Conservation (phyloP, 139 green algal genomes). For the Mesostigma viride region DNA sequence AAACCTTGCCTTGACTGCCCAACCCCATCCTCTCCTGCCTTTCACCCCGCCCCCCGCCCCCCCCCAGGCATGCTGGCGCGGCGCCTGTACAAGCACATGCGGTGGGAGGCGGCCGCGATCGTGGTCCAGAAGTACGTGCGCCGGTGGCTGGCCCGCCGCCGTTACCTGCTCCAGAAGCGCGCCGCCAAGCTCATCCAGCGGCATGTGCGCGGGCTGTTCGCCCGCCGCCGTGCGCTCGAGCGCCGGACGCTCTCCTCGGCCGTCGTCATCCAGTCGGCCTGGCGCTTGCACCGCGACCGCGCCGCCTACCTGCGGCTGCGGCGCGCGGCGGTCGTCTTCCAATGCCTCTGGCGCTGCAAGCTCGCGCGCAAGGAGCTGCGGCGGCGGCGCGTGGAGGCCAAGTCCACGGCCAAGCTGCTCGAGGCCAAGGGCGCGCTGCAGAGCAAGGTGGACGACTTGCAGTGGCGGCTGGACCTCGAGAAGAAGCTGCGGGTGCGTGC, state of each 20-base stretch:
- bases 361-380: slow-evolving; percentile 18
- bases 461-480: slow-evolving; percentile 28
- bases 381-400: slow-evolving; percentile 25
- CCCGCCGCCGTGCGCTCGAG: too few relatives aligned
- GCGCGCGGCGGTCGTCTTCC: slow-evolving; percentile 23
- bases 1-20: too few relatives aligned
- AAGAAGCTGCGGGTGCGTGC: slow-evolving; percentile 16
- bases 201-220: too few relatives aligned
- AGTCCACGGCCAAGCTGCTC: slow-evolving; percentile 22
- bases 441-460: slow-evolving; percentile 33
- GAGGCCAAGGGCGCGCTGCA: slow-evolving; percentile 26
- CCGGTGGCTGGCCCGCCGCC: slow-evolving; percentile 37
- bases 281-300: too few relatives aligned
- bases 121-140: slow-evolving; percentile 39
- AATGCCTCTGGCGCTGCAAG: slow-evolving; percentile 28
- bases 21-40: too few relatives aligned
- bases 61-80: slow-evolving; percentile 25
- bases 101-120: slow-evolving; percentile 13
- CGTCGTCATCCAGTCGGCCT: too few relatives aligned
- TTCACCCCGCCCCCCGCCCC: too few relatives aligned
- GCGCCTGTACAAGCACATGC: slow-evolving; percentile 13
- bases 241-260: too few relatives aligned
- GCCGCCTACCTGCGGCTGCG: slow-evolving; percentile 45
- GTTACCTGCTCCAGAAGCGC: slow-evolving; percentile 17
- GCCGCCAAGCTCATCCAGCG: slow-evolving; percentile 31